Percentiles rank a stretch among this genome's conserved stretches.
phyloP scores from a whole-genome alignment of 2,329 filamentous ascomycete genomes.

The Curvularia lunata region DNA sequence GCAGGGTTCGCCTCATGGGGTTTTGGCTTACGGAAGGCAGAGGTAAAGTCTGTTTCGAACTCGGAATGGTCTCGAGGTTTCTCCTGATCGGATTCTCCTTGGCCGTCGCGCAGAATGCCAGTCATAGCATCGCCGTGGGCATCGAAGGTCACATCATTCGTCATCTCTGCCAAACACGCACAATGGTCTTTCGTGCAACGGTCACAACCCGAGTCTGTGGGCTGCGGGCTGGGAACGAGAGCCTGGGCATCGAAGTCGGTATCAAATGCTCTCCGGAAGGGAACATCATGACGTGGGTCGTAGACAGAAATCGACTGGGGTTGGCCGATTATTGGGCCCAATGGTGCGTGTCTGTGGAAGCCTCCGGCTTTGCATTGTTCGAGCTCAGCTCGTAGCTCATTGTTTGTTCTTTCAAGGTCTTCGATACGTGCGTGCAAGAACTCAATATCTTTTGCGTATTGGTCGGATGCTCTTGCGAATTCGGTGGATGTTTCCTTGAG shows the following conservation, averaged over 20 bases:
- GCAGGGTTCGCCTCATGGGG: conserved; percentile 19
- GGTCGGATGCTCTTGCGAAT: neutral
- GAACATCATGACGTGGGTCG: conserved; percentile 1
- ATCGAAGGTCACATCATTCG: conserved; percentile 27
- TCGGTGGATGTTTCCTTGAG: neutral
- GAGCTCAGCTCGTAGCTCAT: neutral
- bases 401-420: neutral
- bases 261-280: conserved; percentile 2
- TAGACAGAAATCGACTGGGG: neutral
- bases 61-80: conserved; percentile 9
- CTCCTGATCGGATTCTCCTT: conserved; percentile 10
- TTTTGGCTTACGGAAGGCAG: conserved; percentile 21
- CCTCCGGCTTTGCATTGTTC: neutral
- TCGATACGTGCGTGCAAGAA: neutral
- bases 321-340: conserved; percentile 1
- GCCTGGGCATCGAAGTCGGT: neutral
- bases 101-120: conserved; percentile 18
- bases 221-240: conserved; percentile 19
- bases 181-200: conserved; percentile 43
- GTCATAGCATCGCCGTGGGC: conserved; percentile 21
- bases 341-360: conserved; percentile 39
- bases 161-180: conserved; percentile 42
- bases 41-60: conserved; percentile 46
- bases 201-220: conserved; percentile 30
- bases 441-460: neutral